Base-by-base conservation (phyloP, 108 stramenopile genomes). In the Cyclotella sp. region DNA sequence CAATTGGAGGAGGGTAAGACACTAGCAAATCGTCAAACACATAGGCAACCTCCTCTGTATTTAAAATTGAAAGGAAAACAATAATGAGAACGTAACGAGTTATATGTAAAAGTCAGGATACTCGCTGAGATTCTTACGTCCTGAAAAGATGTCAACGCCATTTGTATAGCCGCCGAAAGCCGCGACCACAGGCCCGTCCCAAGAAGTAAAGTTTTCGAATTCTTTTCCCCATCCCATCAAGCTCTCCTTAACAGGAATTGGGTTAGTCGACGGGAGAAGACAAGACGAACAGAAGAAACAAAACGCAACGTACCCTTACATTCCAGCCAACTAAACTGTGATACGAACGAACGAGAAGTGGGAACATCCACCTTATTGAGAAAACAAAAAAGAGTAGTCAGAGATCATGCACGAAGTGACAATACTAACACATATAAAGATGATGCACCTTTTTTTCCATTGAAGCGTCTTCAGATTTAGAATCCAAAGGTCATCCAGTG, bases 261-360 rank as follows among this genome's bases (percentile, higher is more conserved):
- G 6, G 34, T 34, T 34, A 34, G 34, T 5, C 6, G 4, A 34
- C 34, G 6, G 34, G 6, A 5, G 34, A 34, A 5, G 34, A 34
- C 34, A 34, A 34, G 6, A 34, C 34, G 34, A 34, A 6, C 34
- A 34, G 34, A 34, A 34, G 34, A 6, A 34, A 34, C 34, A 6
- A 34, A 5, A 34, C 34, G 6, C 34, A 34, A 34, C 34, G 34
- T 34, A 6, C 34, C 34, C 12, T 46, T 7, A 47, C 71, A 43
- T 22, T 72, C 86, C 86, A 84, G 0, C 86, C 86, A 47, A 86
- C 79, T 63, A 86, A 47, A 29, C 51, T 81, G 44, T 86, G 86
- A 52, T 86, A 86, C 4, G 79, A 71, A 19, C 86, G 46, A 1
- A 78, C 79, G 0, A 86, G 61, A n/a, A 55, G 42, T 15, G 82